Evolutionary conservation across 1,139 yeast genomes (phyloP), one percentile per base, ranked within the genome.

Genomic region (Geotrichum australiense): DNA sequence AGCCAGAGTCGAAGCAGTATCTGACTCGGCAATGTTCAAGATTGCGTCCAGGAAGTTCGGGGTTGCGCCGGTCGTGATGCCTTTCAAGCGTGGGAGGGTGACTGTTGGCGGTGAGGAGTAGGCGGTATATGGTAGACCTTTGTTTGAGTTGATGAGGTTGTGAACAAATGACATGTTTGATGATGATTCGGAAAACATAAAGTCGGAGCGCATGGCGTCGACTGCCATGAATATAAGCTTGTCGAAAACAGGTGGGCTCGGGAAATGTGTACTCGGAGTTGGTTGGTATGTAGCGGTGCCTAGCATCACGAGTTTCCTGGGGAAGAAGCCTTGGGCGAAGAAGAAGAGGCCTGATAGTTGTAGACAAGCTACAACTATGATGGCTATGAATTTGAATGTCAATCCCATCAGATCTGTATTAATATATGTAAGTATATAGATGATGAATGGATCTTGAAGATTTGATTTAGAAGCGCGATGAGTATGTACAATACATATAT

Each of bases 31-130:
- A 16, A 93, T 84, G 55, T 93, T 93, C 46, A 93, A 68, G 27
- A 91, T 85, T 0, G 97, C 97, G 56, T 91, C 99, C 24, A 93
- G 76, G 55, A 93, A 87, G 19, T 96, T 89, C 0, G 98, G 97
- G 30, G 94, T 68, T 0, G 96, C 81, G 0, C 98, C 98, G 0
- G 98, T 89, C 1, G 98, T 89, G 32, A 91, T 62, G 1, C 97
- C 98, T 59, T 91, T 91, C 40, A 93, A 69, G 48, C 99, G 69
- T 52, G 94, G 98, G 27, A 93, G 65, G 0, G 99, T 93, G 1
- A 96, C 94, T 0, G 98, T 93, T 11, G 98, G 99, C 2, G 98
- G 96, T 55, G 84, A 82, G 0, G 96, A 80, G 59, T 71, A 83
- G 0, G 96, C 96, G 0, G 98, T 91, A 59, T 76, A 87, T 0